These are phyloP conservation scores for Cyphellophora europaea DNA, from an alignment of 2,329 filamentous ascomycete species.

Conservation along the genomic window DNA sequence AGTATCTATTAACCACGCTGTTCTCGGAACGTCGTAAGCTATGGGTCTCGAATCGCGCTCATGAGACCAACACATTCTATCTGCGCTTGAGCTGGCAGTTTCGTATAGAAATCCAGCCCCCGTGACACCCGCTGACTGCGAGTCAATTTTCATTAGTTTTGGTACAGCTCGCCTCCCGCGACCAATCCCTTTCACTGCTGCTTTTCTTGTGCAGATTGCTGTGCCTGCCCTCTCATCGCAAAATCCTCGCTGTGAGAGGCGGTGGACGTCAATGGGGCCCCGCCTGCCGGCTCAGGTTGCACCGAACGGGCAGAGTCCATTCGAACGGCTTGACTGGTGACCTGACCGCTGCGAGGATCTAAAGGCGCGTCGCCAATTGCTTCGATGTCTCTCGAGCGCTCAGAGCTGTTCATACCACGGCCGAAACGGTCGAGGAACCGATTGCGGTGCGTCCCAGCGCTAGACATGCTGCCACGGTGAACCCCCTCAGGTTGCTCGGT, in stretches of 20 bases:
- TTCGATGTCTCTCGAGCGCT: constrained; percentile 13
- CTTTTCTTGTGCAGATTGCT: background rate
- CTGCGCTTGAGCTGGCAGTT: no score
- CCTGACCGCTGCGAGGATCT: constrained; percentile 15
- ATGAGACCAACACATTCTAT: no score
- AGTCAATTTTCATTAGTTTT: no score
- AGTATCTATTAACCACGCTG: no score
- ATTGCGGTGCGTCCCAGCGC: constrained; percentile 42
- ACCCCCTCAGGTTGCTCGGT: constrained; percentile 13
- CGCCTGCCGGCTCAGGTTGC: constrained; percentile 4
- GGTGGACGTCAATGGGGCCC: background rate
- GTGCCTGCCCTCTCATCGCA: background rate
- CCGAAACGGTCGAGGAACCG: constrained; percentile 50
- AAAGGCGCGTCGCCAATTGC: constrained; percentile 13
- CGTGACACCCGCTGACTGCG: no score
- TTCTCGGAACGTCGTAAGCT: no score
- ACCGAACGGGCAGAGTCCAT: constrained; percentile 7
- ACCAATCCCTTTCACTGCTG: no score
- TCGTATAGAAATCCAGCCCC: no score
- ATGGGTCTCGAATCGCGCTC: no score
- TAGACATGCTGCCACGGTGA: background rate
- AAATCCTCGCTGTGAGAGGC: background rate
- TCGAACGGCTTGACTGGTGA: constrained; percentile 15
- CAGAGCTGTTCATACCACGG: constrained; percentile 14
- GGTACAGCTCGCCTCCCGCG: no score